Evolutionary conservation across 768 basidiomycete genomes (phyloP).

Genomic region (Psilocybe azurescens): DNA sequence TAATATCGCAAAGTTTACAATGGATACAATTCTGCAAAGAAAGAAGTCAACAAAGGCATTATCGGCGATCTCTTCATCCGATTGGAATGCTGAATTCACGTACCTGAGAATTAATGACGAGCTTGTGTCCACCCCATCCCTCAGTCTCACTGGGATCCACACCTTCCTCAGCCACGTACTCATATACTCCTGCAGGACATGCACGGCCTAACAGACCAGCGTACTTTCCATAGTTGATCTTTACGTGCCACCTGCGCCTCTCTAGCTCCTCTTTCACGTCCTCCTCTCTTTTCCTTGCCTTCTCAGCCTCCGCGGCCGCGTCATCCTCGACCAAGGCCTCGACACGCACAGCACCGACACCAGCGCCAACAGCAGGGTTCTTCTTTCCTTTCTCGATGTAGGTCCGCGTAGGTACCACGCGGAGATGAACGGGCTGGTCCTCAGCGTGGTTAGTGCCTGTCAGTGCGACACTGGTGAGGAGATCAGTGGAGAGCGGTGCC

Average conservation of each 20-base stretch:
- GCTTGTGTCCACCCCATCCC: conserved; percentile 81
- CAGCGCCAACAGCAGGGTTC: conserved; percentile 35
- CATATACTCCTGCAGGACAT: conserved; percentile 96
- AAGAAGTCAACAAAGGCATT: conserved; percentile 9
- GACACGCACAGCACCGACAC: conserved; percentile 28
- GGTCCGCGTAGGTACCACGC: conserved; percentile 52
- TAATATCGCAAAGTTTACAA: conserved; percentile 96
- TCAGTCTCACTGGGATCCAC: conserved; percentile 38
- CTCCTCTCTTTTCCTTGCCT: conserved; percentile 13
- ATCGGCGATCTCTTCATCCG: neutral
- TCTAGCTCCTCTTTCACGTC: conserved; percentile 45
- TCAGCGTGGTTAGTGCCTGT: conserved; percentile 98
- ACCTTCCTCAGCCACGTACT: conserved; percentile 73
- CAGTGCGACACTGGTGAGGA: conserved; percentile 87
- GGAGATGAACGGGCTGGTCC: conserved; percentile 90
- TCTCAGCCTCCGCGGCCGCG: conserved; percentile 22
- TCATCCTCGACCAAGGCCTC: conserved; percentile 32
- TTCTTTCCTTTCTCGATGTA: conserved; percentile 29
- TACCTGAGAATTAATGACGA: conserved; percentile 97
- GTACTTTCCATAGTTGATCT: conserved; percentile 76
- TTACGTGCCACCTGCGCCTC: conserved; percentile 68
- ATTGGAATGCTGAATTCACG: conserved; percentile 19
- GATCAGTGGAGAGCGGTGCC: conserved; percentile 89
- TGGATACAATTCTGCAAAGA: conserved; percentile 81
- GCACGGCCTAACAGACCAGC: conserved; percentile 88